phyloP scores from a whole-genome alignment of 2,329 filamentous ascomycete species.

The Myotisia sp. region DNA sequence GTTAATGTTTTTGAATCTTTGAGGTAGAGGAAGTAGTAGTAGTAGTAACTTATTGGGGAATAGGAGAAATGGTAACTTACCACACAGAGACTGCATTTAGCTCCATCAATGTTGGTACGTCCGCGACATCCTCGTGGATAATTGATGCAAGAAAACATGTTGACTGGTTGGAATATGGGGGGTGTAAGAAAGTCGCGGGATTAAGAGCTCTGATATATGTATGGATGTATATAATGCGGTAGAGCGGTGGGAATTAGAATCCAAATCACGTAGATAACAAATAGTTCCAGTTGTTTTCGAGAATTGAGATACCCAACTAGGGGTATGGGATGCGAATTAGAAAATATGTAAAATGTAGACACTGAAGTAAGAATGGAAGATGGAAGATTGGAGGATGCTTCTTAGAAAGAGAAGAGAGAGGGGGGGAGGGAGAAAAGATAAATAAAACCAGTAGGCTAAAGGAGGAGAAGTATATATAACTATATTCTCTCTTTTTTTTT shows the following conservation, averaged over 20 bases:
- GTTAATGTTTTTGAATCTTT: too few relatives aligned
- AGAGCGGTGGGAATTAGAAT: background rate
- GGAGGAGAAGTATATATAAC: conserved; percentile 1
- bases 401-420: conserved; percentile 1
- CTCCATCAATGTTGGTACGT: conserved; percentile 30
- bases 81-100: conserved; percentile 32
- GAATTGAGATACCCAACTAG: background rate
- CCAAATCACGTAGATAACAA: background rate
- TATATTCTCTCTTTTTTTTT: background rate
- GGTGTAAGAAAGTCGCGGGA: background rate
- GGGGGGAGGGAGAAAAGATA: conserved; percentile 3
- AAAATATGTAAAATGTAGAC: background rate
- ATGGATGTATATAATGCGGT: background rate
- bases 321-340: background rate
- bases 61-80: conserved; percentile 20
- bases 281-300: background rate
- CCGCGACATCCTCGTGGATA: conserved; percentile 35
- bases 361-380: background rate
- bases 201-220: background rate
- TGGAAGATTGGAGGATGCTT: conserved; percentile 3
- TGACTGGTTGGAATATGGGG: conserved; percentile 6
- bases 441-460: background rate
- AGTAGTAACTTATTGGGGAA: conserved; percentile 6
- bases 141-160: conserved; percentile 36
- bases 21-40: conserved; percentile 13